Evolutionary conservation across 2,329 filamentous ascomycete genomes (phyloP).

Genomic region (Fusarium domesticum): DNA sequence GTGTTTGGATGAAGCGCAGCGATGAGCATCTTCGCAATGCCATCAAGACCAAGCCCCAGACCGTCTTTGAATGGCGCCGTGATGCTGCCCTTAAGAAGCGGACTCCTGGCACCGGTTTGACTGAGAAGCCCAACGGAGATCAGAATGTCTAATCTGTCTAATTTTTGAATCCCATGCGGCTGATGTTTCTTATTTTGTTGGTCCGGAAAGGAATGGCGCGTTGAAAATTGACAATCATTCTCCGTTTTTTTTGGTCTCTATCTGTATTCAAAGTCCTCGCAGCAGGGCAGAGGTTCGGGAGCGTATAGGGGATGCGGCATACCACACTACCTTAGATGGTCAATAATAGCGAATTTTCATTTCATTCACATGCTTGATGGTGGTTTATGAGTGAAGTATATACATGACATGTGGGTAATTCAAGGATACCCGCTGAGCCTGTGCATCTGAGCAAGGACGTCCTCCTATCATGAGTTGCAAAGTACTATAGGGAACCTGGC

Average conservation of each 20-base stretch:
- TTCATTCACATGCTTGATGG: background rate
- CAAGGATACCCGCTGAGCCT: too few species aligned
- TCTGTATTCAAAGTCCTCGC: background rate
- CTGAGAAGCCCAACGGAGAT: background rate
- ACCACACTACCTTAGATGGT: background rate
- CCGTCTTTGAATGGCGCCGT: constrained; percentile 35
- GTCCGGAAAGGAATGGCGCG: background rate
- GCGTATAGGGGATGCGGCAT: background rate
- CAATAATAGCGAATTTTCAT: background rate
- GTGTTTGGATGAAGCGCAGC: constrained; percentile 40
- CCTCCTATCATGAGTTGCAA: too few species aligned
- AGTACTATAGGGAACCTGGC: too few species aligned
- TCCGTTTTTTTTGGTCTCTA: background rate
- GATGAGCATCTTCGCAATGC: constrained; percentile 39
- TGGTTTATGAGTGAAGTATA: background rate
- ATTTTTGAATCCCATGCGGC: background rate
- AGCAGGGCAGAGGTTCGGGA: background rate
- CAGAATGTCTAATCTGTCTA: background rate
- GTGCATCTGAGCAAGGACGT: too few species aligned
- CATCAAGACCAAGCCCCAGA: constrained; percentile 41
- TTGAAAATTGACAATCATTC: constrained; percentile 5
- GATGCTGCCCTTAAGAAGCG: constrained; percentile 20
- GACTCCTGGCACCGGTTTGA: background rate
- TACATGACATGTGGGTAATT: background rate
- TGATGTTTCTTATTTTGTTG: background rate